Evolutionary conservation across 257 asterid species (phyloP).

Genomic region (Solanum boliviense): DNA sequence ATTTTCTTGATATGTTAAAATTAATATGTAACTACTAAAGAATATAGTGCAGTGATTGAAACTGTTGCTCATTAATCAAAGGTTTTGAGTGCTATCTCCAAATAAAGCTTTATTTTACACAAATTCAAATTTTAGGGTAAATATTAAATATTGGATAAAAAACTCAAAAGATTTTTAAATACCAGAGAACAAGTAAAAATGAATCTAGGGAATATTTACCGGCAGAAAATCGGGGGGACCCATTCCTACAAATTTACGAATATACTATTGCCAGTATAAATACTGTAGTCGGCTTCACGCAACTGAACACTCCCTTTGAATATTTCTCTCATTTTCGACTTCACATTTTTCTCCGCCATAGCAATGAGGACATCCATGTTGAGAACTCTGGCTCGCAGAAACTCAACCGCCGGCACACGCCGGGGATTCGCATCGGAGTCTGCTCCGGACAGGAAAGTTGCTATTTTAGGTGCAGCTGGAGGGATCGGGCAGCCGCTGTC

Average conservation of each 20-base stretch:
- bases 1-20: no score
- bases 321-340: not conserved
- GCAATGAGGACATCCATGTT: conserved; percentile 31
- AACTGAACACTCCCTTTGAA: not conserved
- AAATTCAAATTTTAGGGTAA: no score
- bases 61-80: no score
- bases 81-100: no score
- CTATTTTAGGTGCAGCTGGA: conserved; percentile 63
- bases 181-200: not conserved
- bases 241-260: not conserved
- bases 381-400: conserved; percentile 30
- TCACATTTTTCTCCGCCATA: not conserved
- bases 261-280: not conserved
- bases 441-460: conserved; percentile 41
- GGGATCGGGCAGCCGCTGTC: conserved; percentile 64
- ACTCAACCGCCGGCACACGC: conserved; percentile 5
- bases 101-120: no score
- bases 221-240: not conserved
- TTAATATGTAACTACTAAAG: no score
- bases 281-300: not conserved
- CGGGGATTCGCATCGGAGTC: conserved; percentile 46
- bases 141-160: no score
- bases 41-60: no score
- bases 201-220: not conserved
- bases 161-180: not conserved